phyloP scores from a whole-genome alignment of 1,284 basidiomycete species.

The Naganishia sp. region DNA sequence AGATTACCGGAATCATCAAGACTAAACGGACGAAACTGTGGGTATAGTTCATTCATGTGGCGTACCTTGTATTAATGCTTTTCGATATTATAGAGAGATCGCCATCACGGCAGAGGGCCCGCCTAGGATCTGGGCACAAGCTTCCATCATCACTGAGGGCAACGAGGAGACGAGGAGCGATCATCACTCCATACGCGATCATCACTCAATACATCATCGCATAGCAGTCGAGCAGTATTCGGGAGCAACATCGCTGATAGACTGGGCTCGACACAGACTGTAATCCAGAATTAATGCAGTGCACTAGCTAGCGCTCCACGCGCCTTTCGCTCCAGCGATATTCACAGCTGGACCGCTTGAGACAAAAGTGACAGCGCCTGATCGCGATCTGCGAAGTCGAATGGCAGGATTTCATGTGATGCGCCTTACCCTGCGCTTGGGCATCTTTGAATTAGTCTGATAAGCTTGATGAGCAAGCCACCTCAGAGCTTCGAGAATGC shows the following conservation, averaged over 20 bases:
- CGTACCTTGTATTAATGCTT: not conserved
- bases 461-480: too few relatives aligned
- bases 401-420: too few relatives aligned
- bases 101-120: conserved; percentile 1
- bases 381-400: too few relatives aligned
- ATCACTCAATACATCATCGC: not conserved
- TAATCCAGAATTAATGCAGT: too few relatives aligned
- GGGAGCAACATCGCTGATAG: not conserved
- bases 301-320: too few relatives aligned
- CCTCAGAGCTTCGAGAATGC: too few relatives aligned
- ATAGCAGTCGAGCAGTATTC: conserved; percentile 3
- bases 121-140: conserved; percentile 3
- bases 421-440: too few relatives aligned
- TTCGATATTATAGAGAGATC: conserved; percentile 5
- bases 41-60: not conserved
- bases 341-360: too few relatives aligned
- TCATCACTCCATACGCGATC: too few relatives aligned
- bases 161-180: not conserved
- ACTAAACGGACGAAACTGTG: conserved; percentile 30
- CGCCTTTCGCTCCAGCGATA: too few relatives aligned
- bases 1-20: conserved; percentile 20
- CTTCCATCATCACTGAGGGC: conserved; percentile 1
- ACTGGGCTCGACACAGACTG: not conserved
- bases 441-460: too few relatives aligned
- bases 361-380: too few relatives aligned